Conservation (phyloP, 257 asterid genomes). For the Solanum okadae region DNA sequence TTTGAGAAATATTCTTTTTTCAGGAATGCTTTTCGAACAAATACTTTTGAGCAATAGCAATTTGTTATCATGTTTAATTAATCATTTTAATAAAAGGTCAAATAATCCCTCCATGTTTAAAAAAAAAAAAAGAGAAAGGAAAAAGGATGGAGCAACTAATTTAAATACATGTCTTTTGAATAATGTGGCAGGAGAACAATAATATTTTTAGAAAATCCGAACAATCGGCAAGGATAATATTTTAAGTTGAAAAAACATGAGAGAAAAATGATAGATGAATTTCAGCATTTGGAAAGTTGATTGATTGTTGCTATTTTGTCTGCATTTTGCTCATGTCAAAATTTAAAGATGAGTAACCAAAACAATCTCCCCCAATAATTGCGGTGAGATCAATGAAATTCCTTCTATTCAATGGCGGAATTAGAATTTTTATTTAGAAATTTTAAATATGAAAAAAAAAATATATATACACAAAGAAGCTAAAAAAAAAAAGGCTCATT, state of each 20-base stretch:
- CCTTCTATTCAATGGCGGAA: too few species aligned
- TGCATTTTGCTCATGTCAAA: background rate
- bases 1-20: background rate
- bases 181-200: rapidly evolving
- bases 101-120: background rate
- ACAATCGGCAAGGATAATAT: too few species aligned
- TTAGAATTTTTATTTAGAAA: too few species aligned
- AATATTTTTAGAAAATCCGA: background rate
- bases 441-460: too few species aligned
- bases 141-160: background rate
- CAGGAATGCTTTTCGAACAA: too few species aligned
- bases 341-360: background rate
- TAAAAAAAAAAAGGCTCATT: too few species aligned
- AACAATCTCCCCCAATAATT: background rate
- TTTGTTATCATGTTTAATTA: too few species aligned
- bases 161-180: background rate
- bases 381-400: background rate
- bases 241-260: background rate
- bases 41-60: too few species aligned
- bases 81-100: too few species aligned
- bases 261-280: background rate
- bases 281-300: background rate
- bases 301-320: background rate
- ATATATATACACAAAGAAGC: background rate
- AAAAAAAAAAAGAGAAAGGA: background rate